Evolutionary conservation across 257 asterid species (phyloP), one percentile per base, ranked within the genome.

Genomic region (Solanum sitiens): DNA sequence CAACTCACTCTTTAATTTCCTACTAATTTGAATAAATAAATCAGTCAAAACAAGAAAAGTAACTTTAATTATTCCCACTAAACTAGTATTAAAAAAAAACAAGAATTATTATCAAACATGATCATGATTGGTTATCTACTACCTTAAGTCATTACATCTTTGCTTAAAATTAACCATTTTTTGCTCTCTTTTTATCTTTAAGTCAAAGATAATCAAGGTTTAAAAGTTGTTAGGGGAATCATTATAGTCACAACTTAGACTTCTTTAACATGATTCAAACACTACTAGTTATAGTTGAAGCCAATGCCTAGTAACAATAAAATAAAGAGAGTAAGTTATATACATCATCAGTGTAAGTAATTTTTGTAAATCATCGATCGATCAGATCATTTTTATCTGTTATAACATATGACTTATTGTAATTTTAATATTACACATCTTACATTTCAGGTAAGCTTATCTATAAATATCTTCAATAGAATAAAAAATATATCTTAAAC

Each of bases 171-270:
- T 76, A 40, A n/a, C 37, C 61, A 77, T 3, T 42, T 42, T 14
- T 35, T 44, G 21, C 20, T 23, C 67, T 30, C 30, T 35, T 86
- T 84, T 67, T 70, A 45, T 53, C 85, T 89, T 89, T 50, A 85
- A 89, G 94, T 93, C 94, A 93, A 93, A 92, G 89, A 88, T 87
- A 88, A 88, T 83, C 80, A 85, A 88, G 85, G 32, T 73, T 37
- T 89, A 89, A 67, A 89, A 90, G 84, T 44, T 77, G 7, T 50
- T 59, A 53, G 15, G 61, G 73, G 74, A 91, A 93, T 93, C 63
- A 94, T 92, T 87, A 88, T 50, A 89, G 90, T 45, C 83, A 87
- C 89, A 70, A 72, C 21, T 87, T 89, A 63, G 89, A 89, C 87
- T 90, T 88, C 88, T 89, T 85, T 47, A 80, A 47, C 85, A 80